Evolutionary conservation across 768 basidiomycete species (phyloP).

Genomic region (Pleurotus giganteus): DNA sequence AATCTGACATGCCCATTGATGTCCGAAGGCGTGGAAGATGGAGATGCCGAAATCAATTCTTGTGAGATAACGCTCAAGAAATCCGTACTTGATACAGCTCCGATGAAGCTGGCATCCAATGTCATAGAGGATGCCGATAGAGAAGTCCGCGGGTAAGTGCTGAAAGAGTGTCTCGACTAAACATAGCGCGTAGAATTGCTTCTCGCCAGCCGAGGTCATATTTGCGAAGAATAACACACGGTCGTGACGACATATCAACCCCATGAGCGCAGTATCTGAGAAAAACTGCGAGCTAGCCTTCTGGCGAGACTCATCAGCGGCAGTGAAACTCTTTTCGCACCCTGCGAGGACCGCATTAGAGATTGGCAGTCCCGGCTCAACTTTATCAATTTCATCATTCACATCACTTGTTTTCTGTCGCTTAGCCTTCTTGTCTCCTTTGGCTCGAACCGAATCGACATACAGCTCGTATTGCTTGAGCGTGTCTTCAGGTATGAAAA

Average conservation of each 20-base stretch:
- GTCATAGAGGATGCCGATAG: slow-evolving; percentile 25
- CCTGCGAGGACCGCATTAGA: slow-evolving; percentile 15
- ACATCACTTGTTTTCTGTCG: neutral
- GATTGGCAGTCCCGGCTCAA: slow-evolving; percentile 5
- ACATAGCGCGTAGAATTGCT: no score
- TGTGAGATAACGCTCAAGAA: slow-evolving; percentile 18
- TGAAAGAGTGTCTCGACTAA: slow-evolving; percentile 28
- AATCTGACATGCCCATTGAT: no score
- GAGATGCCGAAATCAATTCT: slow-evolving; percentile 25
- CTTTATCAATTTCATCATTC: neutral
- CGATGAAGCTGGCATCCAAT: slow-evolving; percentile 29
- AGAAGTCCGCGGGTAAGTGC: slow-evolving; percentile 19
- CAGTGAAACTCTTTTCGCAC: slow-evolving; percentile 16
- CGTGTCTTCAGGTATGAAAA: no score
- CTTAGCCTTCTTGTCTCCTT: no score
- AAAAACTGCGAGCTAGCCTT: slow-evolving; percentile 16
- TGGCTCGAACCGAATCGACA: no score
- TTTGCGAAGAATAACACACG: slow-evolving; percentile 24
- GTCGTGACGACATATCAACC: slow-evolving; percentile 31
- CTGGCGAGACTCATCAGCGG: no score
- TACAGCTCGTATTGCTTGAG: no score
- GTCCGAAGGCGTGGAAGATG: no score
- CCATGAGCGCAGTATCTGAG: slow-evolving; percentile 31
- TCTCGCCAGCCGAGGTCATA: no score
- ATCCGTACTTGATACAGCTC: slow-evolving; percentile 18